phyloP scores from a whole-genome alignment of 306 rosid species.

The Geum urbanum region DNA sequence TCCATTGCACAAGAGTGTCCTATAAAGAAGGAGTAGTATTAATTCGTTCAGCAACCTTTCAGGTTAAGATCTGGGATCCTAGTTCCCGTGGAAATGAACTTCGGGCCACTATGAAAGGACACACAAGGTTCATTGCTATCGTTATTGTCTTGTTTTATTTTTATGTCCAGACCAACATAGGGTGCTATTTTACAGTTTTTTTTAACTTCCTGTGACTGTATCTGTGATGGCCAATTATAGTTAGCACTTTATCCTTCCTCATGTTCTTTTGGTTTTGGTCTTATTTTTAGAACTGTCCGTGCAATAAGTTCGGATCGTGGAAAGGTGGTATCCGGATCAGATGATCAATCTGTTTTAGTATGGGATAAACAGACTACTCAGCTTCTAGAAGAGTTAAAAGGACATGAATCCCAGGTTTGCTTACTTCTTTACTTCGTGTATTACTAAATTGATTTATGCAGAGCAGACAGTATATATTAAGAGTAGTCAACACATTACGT shows the following conservation, averaged over 20 bases:
- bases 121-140: slow-evolving; percentile 51
- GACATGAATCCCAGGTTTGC: slow-evolving; percentile 88
- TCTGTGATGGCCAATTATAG: neutral
- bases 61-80: slow-evolving; percentile 99
- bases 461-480: neutral
- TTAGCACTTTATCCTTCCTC: slow-evolving; percentile 14
- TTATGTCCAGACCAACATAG: neutral
- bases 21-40: slow-evolving; percentile 20
- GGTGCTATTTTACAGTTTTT: slow-evolving; percentile 2
- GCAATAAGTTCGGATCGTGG: slow-evolving; percentile 92
- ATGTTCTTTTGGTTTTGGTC: slow-evolving; percentile 23
- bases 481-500: neutral
- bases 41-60: slow-evolving; percentile 29
- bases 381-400: slow-evolving; percentile 96
- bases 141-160: neutral
- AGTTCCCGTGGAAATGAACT: slow-evolving; percentile 96
- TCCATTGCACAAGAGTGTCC: slow-evolving; percentile 17
- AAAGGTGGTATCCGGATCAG: slow-evolving; percentile 95
- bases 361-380: slow-evolving; percentile 98
- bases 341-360: slow-evolving; percentile 83
- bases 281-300: slow-evolving; percentile 71
- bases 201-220: neutral
- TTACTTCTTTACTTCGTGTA: slow-evolving; percentile 15
- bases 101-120: slow-evolving; percentile 93
- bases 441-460: neutral